Evolutionary conservation across 2,329 filamentous ascomycete genomes (phyloP), one percentile per base, ranked within the genome.

Genomic region (Trichoderma lentiforme): DNA sequence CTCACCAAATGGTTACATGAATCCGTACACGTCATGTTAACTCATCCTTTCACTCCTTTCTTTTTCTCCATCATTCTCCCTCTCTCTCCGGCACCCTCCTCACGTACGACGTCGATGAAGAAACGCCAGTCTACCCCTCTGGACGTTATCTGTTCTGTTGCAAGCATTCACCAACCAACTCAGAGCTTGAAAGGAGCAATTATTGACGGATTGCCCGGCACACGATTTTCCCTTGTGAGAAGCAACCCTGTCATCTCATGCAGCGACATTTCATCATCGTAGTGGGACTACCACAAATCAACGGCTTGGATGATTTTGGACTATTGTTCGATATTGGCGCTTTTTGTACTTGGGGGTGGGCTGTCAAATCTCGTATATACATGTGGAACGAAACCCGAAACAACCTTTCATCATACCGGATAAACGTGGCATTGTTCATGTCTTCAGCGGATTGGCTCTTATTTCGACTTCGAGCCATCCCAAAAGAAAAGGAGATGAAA

Each of bases 341-440:
- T 76, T 78, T 64, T 77, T 72, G 76, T 76, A 75, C 75, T 79
- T 76, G 73, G 72, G 73, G 72, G 64, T 66, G 76, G 76, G 77
- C 79, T 77, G 73, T 74, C 75, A 72, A 75, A 75, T 76, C 75
- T 74, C 73, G 80, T 80, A 82, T 78, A 80, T 74, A 76, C 75
- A 76, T 30, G 78, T 79, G 76, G 74, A 76, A 60, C 57, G 57
- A 60, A 77, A 76, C 73, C 76, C 36, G 76, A 76, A 77, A 75
- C 78, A 76, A 76, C 70, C 74, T 73, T 76, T 65, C 73, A 36
- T 76, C 72, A 78, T 82, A 81, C 83, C 80, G 84, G 82, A 81
- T 84, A 84, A 36, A 83, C 84, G 83, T 81, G 83, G 84, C 84
- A 85, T 85, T 82, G 81, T 81, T 18, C 28, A 30, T 63, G 30